Evolutionary conservation across 768 basidiomycete genomes (phyloP), one percentile per base, ranked within the genome.

Genomic region (Bullera alba): DNA sequence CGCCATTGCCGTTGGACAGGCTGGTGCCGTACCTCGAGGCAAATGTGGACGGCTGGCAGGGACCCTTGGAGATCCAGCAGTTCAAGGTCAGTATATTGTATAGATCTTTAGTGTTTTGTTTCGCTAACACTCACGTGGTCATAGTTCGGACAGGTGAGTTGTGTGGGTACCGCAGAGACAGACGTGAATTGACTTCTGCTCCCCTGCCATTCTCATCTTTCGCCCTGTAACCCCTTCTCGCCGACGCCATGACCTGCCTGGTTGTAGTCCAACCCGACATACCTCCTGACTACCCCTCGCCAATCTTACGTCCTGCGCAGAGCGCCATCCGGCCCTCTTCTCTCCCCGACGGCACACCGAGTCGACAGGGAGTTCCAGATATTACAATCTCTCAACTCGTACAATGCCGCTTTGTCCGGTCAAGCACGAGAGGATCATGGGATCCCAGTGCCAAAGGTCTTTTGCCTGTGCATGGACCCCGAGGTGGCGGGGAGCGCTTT

Each of bases 291-390:
- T 4, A 79, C 72, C 25, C 81, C 74, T 16, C 42, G 85, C 80
- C 37, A 76, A 77, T 36, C 48, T n/a, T 91, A 83, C 58, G 93
- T 97, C 15, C 76, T 97, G 49, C 85, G 93, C 17, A 90, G 95
- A 73, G 93, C 95, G 67, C 93, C 93, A 21, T 81, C 84, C 0
- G 93, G 93, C 0, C 76, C 82, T 34, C 80, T 97, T 7, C 75
- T 99, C 22, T 91, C 89, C 3, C 77, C 81, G 43, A 99, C 91
- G 2, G 93, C 93, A 1, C 93, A 99, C 71, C 86, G 91, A 72
- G 81, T 99, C 32, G 93, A 96, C 69, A 83, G 95, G 41, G 93
- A 99, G 76, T 95, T 84, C 72, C 79, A 77, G 23, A 81, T 93
- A 61, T 77, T 97, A 14, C 74, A 75, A 28, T 85, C 90, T 4